phyloP scores from a whole-genome alignment of 352 stramenopile genomes.

The Pythium graminicola region DNA sequence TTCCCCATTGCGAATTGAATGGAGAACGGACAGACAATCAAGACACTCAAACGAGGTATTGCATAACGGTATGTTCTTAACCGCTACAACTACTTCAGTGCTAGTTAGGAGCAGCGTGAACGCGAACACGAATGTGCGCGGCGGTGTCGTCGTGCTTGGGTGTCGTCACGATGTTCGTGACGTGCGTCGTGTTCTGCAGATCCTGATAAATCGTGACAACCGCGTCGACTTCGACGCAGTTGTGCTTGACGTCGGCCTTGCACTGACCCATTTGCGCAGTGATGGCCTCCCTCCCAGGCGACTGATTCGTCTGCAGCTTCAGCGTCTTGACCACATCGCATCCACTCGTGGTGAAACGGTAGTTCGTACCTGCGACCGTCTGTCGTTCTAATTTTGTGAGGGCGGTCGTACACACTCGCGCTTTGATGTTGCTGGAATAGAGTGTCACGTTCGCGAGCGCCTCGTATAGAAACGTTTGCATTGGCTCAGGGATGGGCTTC shows the following conservation, averaged over 20 bases:
- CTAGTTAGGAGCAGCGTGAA: constrained; percentile 5
- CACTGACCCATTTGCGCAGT: constrained; percentile 11
- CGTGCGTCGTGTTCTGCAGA: constrained; percentile 16
- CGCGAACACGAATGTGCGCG: background rate
- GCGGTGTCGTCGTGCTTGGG: background rate
- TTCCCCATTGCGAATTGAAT: constrained; percentile 27
- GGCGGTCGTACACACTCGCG: constrained; percentile 17
- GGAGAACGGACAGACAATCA: background rate
- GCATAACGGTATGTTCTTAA: constrained; percentile 1
- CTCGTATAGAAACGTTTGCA: constrained; percentile 5
- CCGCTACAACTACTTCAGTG: background rate
- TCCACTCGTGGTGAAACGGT: constrained; percentile 22
- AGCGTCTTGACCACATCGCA: constrained; percentile 20
- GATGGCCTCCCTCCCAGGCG: background rate
- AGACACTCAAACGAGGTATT: constrained; percentile 4
- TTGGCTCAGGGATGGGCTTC: constrained; percentile 8
- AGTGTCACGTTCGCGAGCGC: constrained; percentile 7
- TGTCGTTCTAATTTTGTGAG: constrained; percentile 20
- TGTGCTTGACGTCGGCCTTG: background rate
- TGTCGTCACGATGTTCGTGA: constrained; percentile 11
- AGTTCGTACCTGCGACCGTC: constrained; percentile 26
- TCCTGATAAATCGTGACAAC: constrained; percentile 23
- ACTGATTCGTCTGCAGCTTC: background rate
- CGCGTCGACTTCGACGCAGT: constrained; percentile 9
- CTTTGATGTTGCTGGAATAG: constrained; percentile 4